These are phyloP conservation scores for Clausena lansium DNA, from an alignment of 345 rosid species.

Conservation along the genomic window DNA sequence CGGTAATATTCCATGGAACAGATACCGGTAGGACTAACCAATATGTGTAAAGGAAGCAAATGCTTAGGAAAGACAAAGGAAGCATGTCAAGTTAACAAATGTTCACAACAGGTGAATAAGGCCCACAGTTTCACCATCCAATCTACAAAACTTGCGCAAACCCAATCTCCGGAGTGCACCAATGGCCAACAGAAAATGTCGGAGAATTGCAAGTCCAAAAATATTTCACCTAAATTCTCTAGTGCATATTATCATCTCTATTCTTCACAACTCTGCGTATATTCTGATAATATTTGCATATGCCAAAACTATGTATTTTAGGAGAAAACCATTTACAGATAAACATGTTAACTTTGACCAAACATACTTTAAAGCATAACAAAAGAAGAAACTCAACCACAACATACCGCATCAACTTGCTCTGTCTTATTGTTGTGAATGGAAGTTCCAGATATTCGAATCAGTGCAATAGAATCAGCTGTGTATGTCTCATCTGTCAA, in stretches of 20 bases:
- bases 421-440: slow-evolving; percentile 67
- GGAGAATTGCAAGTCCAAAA: not conserved
- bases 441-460: slow-evolving; percentile 79
- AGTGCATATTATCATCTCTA: not conserved
- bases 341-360: not conserved
- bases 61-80: not conserved
- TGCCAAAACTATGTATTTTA: not conserved
- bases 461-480: slow-evolving; percentile 68
- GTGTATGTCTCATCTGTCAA: slow-evolving; percentile 68
- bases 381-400: slow-evolving; percentile 14
- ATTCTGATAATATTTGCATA: not conserved
- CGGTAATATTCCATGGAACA: not conserved
- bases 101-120: not conserved
- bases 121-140: not conserved
- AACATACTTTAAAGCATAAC: not conserved
- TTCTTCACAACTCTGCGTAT: not conserved
- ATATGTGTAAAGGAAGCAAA: not conserved
- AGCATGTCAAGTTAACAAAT: not conserved
- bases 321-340: not conserved
- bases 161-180: not conserved
- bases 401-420: slow-evolving; percentile 85
- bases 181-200: not conserved
- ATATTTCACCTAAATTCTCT: not conserved
- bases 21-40: not conserved
- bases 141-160: not conserved